These are phyloP conservation scores for Linum usitatissimum DNA, from an alignment of 345 rosid species.

Conservation along the genomic window DNA sequence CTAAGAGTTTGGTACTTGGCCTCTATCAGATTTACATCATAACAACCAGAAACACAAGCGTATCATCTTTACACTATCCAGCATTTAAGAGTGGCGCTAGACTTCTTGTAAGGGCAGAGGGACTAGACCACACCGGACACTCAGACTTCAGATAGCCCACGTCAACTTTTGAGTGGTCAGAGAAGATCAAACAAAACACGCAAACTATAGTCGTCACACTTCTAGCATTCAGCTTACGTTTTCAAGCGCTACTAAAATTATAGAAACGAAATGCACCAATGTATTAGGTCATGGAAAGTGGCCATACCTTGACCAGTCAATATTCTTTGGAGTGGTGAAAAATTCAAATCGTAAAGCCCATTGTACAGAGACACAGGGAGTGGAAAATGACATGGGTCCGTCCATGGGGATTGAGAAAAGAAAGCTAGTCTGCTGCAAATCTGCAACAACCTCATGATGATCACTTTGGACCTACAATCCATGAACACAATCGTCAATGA, in stretches of 20 bases:
- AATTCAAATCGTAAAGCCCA: conserved; percentile 96
- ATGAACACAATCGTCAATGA: neutral
- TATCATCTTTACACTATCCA: too few relatives aligned
- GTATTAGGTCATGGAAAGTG: neutral
- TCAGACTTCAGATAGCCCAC: too few relatives aligned
- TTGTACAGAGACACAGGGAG: conserved; percentile 65
- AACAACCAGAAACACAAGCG: too few relatives aligned
- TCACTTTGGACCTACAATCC: conserved; percentile 71
- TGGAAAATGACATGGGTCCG: conserved; percentile 94
- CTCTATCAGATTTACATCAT: too few relatives aligned
- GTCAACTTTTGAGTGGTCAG: too few relatives aligned
- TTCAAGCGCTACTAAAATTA: neutral
- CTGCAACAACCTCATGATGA: conserved; percentile 91
- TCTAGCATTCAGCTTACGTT: neutral
- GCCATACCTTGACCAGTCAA: conserved; percentile 70
- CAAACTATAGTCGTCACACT: too few relatives aligned
- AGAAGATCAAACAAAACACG: too few relatives aligned
- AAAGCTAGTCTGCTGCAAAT: conserved; percentile 90
- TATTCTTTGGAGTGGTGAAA: conserved; percentile 61
- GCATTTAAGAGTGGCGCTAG: too few relatives aligned
- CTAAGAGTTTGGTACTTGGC: neutral
- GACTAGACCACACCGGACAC: too few relatives aligned
- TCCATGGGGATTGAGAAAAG: conserved; percentile 90
- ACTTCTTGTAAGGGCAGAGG: too few relatives aligned
- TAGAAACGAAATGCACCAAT: neutral